Percentiles rank a stretch among this genome's conserved stretches.
Evolutionary conservation across 2,329 filamentous ascomycete genomes (phyloP).

Genomic region (Epichloe brachyelytri): DNA sequence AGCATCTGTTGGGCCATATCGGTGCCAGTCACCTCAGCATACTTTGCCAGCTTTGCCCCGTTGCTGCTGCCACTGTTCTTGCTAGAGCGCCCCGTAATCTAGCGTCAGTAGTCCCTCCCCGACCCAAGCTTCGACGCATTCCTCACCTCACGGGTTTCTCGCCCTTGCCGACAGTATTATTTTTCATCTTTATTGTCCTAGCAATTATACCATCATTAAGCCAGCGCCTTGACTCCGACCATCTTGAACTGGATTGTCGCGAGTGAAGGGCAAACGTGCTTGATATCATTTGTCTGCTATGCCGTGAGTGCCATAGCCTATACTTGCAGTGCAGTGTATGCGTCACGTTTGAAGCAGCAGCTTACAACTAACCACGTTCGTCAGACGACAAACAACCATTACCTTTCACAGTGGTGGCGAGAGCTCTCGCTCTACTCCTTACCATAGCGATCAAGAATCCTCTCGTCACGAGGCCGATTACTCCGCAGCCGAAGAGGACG

Average conservation of each 20-base stretch:
- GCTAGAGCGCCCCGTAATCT: neutral
- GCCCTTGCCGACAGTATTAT: neutral
- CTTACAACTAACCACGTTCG: conserved; percentile 15
- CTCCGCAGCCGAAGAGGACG: conserved; percentile 24
- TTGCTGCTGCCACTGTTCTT: neutral
- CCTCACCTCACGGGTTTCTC: neutral
- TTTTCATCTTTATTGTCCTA: neutral
- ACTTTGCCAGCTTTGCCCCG: neutral
- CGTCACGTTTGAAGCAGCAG: conserved; percentile 6
- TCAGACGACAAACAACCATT: conserved; percentile 16
- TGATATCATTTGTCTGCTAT: conserved; percentile 25
- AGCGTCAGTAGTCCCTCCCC: neutral
- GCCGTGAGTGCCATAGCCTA: conserved; percentile 25
- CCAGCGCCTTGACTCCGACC: conserved; percentile 31
- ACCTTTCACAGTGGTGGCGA: conserved; percentile 16
- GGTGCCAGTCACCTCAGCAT: neutral
- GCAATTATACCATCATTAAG: neutral
- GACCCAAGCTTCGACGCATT: neutral
- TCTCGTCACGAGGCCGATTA: conserved; percentile 20
- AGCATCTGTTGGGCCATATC: conserved; percentile 1
- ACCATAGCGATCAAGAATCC: conserved; percentile 26
- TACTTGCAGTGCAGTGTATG: neutral
- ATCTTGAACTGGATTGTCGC: conserved; percentile 31
- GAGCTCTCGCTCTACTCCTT: conserved; percentile 20
- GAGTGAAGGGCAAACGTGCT: conserved; percentile 27